A percentile compares a stretch with the other conserved stretches of the same genome.
phyloP scores from a whole-genome alignment of 805 yeast genomes.

The Candida xiaguanensis region DNA sequence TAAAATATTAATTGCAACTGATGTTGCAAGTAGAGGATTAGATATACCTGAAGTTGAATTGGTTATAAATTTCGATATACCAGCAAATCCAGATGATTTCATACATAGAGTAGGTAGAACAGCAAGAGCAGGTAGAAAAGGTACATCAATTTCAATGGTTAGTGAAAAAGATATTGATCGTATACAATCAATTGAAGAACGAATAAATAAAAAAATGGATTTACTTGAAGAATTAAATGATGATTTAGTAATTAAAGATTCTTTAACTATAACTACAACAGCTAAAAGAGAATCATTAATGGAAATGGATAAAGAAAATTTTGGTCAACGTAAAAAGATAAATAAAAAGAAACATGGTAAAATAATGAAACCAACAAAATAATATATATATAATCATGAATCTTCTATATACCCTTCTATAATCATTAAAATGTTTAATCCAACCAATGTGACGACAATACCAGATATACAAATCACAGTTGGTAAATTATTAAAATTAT shows the following conservation, averaged over 20 bases:
- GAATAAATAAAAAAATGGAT: constrained; percentile 78
- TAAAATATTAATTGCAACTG: constrained; percentile 88
- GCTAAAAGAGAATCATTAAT: constrained; percentile 89
- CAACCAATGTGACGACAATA: constrained; percentile 33
- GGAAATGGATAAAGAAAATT: constrained; percentile 90
- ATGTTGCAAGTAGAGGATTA: constrained; percentile 95
- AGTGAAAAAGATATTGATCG: constrained; percentile 83
- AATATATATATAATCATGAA: constrained; percentile 6
- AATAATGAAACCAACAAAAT: constrained; percentile 10
- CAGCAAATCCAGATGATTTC: constrained; percentile 94
- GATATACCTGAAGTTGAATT: constrained; percentile 92
- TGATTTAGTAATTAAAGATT: constrained; percentile 67
- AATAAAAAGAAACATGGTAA: constrained; percentile 41
- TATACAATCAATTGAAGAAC: constrained; percentile 78
- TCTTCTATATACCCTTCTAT: constrained; percentile 15
- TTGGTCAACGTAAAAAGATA: constrained; percentile 67
- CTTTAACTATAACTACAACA: constrained; percentile 64
- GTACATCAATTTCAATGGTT: constrained; percentile 78
- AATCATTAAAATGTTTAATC: constrained; percentile 28
- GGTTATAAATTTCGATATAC: constrained; percentile 88
- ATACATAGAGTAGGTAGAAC: constrained; percentile 98
- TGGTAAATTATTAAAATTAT: constrained; percentile 27
- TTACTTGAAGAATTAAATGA: constrained; percentile 70
- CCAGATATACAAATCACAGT: constrained; percentile 30
- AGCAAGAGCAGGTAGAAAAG: constrained; percentile 93